These are phyloP conservation scores for Barnettozyma siamensis DNA, from an alignment of 805 yeast genomes.

Conservation along the genomic window DNA sequence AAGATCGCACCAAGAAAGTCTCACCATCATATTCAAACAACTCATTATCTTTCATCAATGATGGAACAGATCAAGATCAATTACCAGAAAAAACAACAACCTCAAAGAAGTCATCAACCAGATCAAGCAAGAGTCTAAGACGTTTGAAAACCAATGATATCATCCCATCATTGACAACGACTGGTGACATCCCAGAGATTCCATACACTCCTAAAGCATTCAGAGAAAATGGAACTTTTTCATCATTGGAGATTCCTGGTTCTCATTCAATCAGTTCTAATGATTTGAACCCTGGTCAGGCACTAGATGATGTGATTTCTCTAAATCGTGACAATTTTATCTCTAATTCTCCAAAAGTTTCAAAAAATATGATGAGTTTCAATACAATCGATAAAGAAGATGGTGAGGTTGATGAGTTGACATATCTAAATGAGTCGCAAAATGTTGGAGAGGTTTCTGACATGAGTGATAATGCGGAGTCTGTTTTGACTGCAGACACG, in stretches of 20 bases:
- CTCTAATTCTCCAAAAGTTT: slow-evolving; percentile 8
- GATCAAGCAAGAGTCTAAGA: not conserved
- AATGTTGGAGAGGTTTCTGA: not conserved
- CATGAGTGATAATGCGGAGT: not conserved
- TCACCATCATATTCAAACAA: slow-evolving; percentile 18
- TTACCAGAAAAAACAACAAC: not conserved
- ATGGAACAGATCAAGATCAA: slow-evolving; percentile 15
- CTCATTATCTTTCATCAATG: slow-evolving; percentile 24
- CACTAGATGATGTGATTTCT: slow-evolving; percentile 11
- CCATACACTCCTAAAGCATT: slow-evolving; percentile 20
- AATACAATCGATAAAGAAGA: no score
- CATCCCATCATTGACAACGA: not conserved
- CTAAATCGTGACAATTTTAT: slow-evolving; percentile 15
- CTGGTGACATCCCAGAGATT: slow-evolving; percentile 17
- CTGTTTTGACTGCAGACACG: slow-evolving; percentile 14
- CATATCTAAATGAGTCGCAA: not conserved
- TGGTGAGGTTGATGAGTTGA: slow-evolving; percentile 14
- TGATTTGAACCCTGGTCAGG: not conserved
- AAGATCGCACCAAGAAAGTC: slow-evolving; percentile 9
- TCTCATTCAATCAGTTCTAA: not conserved
- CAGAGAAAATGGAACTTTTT: slow-evolving; percentile 4
- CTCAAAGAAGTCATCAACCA: no score
- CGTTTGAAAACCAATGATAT: not conserved
- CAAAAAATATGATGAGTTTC: slow-evolving; percentile 1
- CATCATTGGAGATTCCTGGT: slow-evolving; percentile 1